Evolutionary conservation across 148 eudicot species (phyloP), one percentile per base, ranked within the genome.

Genomic region (Fallopia convolvulus): DNA sequence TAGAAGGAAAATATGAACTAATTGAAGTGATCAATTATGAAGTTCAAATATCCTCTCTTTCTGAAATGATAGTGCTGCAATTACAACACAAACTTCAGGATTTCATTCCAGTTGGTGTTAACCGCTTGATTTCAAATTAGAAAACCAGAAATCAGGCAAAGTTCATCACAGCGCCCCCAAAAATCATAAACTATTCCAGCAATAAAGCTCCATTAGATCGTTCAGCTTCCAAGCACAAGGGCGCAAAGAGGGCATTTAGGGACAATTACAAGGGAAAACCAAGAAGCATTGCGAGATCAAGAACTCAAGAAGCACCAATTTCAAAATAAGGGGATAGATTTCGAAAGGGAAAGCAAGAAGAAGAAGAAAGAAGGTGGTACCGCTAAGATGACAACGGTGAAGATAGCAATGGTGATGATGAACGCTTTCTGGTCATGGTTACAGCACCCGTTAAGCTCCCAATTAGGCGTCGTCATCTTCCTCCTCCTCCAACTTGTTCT

Each of bases 401-500:
- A 92, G 78, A 90, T 83, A 40, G 80, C 94, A 77, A 90, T 88
- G 70, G 93, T 90, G 63, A 85, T 61, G 9, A 92, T 60, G 41
- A 92, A 92, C n/a, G 82, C 80, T 73, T 78, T 82, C 76, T 92
- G 97, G 26, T 92, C 90, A 30, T 70, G 86, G 49, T 92, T 82
- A 60, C 97, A 92, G 72, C 97, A 92, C 26, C 86, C 85, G 56
- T 80, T 86, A 6, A 92, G 84, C 81, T 89, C 94, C 97, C 97
- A 90, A 76, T 92, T 92, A 56, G 94, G 84, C 77, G 81, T 84
- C 49, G 82, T 74, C 44, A 14, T 48, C 15, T 1, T 33, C 6
- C 18, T 68, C 1, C 39, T 26, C 32, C 21, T 70, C 76, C 77
- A 26, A 26, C 30, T 26, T 26, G 30, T 46, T 13, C 61, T 47